These are phyloP conservation scores for Exophiala xenobiotica DNA, from an alignment of 2,329 filamentous ascomycete genomes.

Conservation along the genomic window DNA sequence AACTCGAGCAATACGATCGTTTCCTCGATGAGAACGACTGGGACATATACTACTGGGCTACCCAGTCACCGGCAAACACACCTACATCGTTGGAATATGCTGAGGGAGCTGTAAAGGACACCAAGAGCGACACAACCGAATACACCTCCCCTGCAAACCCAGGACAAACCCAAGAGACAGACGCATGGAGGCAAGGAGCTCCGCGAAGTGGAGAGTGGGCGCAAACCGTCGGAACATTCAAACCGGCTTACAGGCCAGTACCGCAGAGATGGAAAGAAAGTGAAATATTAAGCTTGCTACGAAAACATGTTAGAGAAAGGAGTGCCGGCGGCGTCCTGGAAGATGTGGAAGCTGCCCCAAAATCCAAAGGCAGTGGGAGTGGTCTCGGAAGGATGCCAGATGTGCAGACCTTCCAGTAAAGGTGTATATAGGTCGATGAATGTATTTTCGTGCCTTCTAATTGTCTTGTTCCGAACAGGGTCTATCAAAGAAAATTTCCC, in stretches of 20 bases:
- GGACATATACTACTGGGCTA: slow-evolving; percentile 99
- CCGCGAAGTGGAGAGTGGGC: slow-evolving; percentile 80
- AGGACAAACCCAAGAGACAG: slow-evolving; percentile 42
- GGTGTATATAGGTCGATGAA: slow-evolving; percentile 4
- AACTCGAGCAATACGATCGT: slow-evolving; percentile 80
- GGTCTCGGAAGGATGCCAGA: slow-evolving; percentile 52
- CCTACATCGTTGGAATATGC: slow-evolving; percentile 58
- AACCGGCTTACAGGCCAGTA: slow-evolving; percentile 88
- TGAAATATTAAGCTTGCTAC: slow-evolving; percentile 72
- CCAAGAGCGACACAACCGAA: slow-evolving; percentile 17
- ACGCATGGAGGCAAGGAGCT: slow-evolving; percentile 52
- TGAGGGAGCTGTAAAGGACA: slow-evolving; percentile 45
- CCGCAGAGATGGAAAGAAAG: slow-evolving; percentile 81
- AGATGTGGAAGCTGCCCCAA: slow-evolving; percentile 27
- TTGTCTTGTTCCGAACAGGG: not conserved
- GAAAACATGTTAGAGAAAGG: slow-evolving; percentile 73
- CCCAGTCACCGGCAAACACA: slow-evolving; percentile 66
- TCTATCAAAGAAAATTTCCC: too few relatives aligned
- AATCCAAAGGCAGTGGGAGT: slow-evolving; percentile 23
- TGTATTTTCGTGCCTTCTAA: not conserved
- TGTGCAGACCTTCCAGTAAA: slow-evolving; percentile 42
- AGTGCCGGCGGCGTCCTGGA: slow-evolving; percentile 59
- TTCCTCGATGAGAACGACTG: slow-evolving; percentile 99
- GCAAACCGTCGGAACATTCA: slow-evolving; percentile 92
- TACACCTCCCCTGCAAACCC: slow-evolving; percentile 28